phyloP scores from a whole-genome alignment of 2,329 filamentous ascomycete genomes.

The Fusarium sp. region DNA sequence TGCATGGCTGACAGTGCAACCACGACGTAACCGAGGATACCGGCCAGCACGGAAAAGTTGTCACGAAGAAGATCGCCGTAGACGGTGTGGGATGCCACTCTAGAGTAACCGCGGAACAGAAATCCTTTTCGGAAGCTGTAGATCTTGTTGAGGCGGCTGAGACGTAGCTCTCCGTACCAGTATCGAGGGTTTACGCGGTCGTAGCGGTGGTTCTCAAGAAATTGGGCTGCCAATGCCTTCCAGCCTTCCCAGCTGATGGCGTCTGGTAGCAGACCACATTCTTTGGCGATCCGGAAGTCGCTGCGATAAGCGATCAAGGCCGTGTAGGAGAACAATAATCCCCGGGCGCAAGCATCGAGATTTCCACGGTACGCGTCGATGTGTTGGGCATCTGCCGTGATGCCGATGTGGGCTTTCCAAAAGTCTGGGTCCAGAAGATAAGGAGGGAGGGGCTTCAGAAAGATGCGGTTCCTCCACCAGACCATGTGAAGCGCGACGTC shows the following conservation, averaged over 20 bases:
- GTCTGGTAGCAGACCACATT: slow-evolving; percentile 49
- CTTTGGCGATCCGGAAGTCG: slow-evolving; percentile 53
- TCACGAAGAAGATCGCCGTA: slow-evolving; percentile 32
- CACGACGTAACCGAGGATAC: slow-evolving; percentile 33
- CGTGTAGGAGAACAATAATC: slow-evolving; percentile 54
- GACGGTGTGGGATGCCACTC: slow-evolving; percentile 30
- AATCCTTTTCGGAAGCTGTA: slow-evolving; percentile 27
- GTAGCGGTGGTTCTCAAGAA: slow-evolving; percentile 47
- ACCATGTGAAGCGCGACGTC: slow-evolving; percentile 54
- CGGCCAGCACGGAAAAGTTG: slow-evolving; percentile 32
- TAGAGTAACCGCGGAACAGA: slow-evolving; percentile 27
- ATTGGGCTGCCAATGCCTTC: slow-evolving; percentile 43
- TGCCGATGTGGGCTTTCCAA: slow-evolving; percentile 48
- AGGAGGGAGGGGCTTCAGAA: slow-evolving; percentile 54
- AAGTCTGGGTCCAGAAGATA: slow-evolving; percentile 53
- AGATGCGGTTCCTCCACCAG: slow-evolving; percentile 53
- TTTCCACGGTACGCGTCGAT: slow-evolving; percentile 15
- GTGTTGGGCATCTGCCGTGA: slow-evolving; percentile 17
- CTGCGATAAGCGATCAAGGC: slow-evolving; percentile 51
- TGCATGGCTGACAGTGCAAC: slow-evolving; percentile 35
- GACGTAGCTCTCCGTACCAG: slow-evolving; percentile 55
- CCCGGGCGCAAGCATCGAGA: slow-evolving; percentile 46
- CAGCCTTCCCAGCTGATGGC: slow-evolving; percentile 53
- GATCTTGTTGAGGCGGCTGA: slow-evolving; percentile 52
- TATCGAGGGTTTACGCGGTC: slow-evolving; percentile 52